Base-by-base conservation (phyloP, 2,329 filamentous ascomycete species). In the Sphaerulina populicola region DNA sequence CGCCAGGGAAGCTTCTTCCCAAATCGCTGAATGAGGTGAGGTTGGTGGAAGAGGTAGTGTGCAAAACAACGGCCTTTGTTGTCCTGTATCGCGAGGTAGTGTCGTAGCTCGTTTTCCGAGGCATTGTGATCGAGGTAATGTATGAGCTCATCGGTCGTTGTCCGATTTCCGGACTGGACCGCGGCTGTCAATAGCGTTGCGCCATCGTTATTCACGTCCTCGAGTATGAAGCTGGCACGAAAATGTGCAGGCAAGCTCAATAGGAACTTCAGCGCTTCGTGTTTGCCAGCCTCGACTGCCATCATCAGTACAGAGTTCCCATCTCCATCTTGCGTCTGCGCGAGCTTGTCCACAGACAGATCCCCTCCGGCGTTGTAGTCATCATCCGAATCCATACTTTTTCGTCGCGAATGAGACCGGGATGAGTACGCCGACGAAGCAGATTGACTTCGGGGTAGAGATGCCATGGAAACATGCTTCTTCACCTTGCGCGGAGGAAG, bases 1-100 rank as follows among this genome's bases (percentile, higher is more conserved):
- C 82, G 80, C 93, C 93, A 98, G 7, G 88, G 86, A 47, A 98
- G 74, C 58, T 91, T 71, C 53, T 78, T 77, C 2, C 89, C 90
- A 54, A 97, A 83, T 49, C 79, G 77, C 40, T 75, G 72, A 59
- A 98, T 93, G 15, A 98, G 74, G 47, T 79, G 77, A 2, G 93
- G 93, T 7, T 88, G 84, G 64, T 95, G 86, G 71, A 98, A 98
- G 12, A 98, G 76, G 67, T 98, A 98, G 69, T 98, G 93, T n/a
- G 85, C 93, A 47, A 88, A 80, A 55, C 89, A 94, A 60, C 93
- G 83, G 18, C 91, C 93, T 73, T 89, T 85, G 35, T 79, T 81
- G 64, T 98, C 93, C 62, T 91, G 85, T 54, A 79, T 75, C 3
- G 79, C 75, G 43, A 97, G 71, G 64, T 98, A 97, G 6, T 74